These are phyloP conservation scores for Davidsoniella eucalypti DNA, from an alignment of 2,329 filamentous ascomycete genomes.

Conservation along the genomic window DNA sequence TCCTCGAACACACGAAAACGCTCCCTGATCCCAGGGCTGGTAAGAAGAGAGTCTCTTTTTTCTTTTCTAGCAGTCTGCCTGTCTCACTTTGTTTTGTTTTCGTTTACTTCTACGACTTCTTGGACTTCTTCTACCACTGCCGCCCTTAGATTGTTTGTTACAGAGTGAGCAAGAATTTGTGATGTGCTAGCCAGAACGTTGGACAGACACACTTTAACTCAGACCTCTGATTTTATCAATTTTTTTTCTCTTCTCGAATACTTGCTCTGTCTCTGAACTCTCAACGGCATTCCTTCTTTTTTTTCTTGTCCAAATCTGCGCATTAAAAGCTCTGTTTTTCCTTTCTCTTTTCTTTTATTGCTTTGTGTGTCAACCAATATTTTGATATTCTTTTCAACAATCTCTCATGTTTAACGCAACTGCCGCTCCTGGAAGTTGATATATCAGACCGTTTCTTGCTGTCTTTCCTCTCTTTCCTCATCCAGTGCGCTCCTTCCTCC, in stretches of 20 bases:
- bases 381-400: not conserved
- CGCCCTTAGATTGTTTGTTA: constrained; percentile 3
- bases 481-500: not conserved
- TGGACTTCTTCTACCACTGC: not conserved
- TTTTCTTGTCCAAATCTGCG: not conserved
- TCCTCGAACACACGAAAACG: not conserved
- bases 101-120: not conserved
- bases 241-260: not conserved
- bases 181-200: not conserved
- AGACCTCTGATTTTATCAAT: not conserved
- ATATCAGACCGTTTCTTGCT: not conserved
- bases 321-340: not conserved
- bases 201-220: too few relatives aligned
- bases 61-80: not conserved
- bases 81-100: not conserved
- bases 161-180: constrained; percentile 3
- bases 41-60: not conserved
- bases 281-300: not conserved
- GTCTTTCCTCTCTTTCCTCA: constrained; percentile 6
- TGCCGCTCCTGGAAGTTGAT: not conserved
- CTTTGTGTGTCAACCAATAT: not conserved
- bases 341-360: not conserved
- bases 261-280: not conserved
- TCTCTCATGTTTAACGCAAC: not conserved
- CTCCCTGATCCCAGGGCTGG: not conserved